phyloP scores from a whole-genome alignment of 768 basidiomycete genomes.

The Mycena indigotica region DNA sequence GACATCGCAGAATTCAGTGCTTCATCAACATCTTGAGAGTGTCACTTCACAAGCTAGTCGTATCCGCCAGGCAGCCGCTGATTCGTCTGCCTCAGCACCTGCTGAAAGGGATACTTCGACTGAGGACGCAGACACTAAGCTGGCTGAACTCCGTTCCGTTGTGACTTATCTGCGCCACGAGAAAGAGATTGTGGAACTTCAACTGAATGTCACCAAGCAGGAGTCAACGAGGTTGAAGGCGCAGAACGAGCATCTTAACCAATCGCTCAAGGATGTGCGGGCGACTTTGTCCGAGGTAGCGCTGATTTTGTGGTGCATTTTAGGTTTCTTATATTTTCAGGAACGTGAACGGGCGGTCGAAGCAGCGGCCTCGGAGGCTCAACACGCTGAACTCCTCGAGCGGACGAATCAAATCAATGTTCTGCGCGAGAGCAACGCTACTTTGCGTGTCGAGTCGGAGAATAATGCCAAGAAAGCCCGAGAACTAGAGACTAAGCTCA shows the following conservation, averaged over 20 bases:
- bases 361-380: slow-evolving; percentile 68
- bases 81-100: slow-evolving; percentile 44
- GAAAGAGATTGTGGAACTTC: slow-evolving; percentile 90
- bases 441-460: slow-evolving; percentile 77
- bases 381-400: slow-evolving; percentile 83
- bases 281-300: slow-evolving; percentile 70
- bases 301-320: not conserved
- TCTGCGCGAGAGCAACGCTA: slow-evolving; percentile 85
- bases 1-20: slow-evolving; percentile 68
- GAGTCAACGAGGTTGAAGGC: slow-evolving; percentile 74
- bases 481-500: slow-evolving; percentile 67
- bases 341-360: slow-evolving; percentile 81
- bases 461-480: slow-evolving; percentile 66
- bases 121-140: slow-evolving; percentile 61
- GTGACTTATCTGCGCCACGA: slow-evolving; percentile 84
- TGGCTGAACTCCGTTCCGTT: slow-evolving; percentile 75
- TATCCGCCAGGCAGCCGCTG: slow-evolving; percentile 67
- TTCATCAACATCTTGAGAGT: slow-evolving; percentile 84
- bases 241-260: slow-evolving; percentile 74
- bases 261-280: slow-evolving; percentile 70
- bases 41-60: slow-evolving; percentile 80
- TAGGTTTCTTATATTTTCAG: slow-evolving; percentile 36
- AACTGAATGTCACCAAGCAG: slow-evolving; percentile 75
- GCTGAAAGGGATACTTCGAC: slow-evolving; percentile 43
- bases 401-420: slow-evolving; percentile 86